Conservation (phyloP, 2,329 filamentous ascomycete genomes). For the Zymoseptoria ardabiliae region DNA sequence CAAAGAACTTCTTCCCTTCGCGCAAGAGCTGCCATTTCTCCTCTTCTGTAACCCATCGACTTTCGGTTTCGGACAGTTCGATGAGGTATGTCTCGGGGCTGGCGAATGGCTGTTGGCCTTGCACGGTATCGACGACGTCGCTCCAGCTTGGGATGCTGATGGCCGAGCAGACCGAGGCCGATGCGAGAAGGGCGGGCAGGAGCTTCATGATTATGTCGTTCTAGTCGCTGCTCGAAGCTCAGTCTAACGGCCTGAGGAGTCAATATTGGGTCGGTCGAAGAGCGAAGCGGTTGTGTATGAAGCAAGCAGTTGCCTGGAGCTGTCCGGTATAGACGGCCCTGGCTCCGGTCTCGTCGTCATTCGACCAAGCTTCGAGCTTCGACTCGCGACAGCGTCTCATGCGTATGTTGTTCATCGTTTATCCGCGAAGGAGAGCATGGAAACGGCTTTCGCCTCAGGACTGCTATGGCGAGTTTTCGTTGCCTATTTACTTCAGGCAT, state of each 20-base stretch:
- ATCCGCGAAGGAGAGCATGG: not conserved
- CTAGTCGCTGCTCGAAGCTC: not conserved
- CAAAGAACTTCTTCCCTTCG: conserved; percentile 82
- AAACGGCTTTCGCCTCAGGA: not conserved
- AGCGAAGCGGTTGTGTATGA: not conserved
- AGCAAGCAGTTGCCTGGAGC: not conserved
- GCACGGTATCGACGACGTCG: conserved; percentile 15
- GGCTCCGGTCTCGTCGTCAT: not conserved
- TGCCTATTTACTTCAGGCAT: too few species aligned
- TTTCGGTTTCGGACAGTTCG: conserved; percentile 76
- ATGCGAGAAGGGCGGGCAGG: conserved; percentile 15
- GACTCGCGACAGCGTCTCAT: not conserved
- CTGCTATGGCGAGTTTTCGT: too few species aligned
- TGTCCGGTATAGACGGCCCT: not conserved
- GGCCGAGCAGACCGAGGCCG: conserved; percentile 16
- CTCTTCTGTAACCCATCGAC: conserved; percentile 82
- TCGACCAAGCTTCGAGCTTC: too few species aligned
- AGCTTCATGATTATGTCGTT: conserved; percentile 17
- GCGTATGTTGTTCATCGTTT: not conserved
- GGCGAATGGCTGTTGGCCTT: conserved; percentile 23
- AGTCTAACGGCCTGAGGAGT: not conserved
- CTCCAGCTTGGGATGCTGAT: conserved; percentile 16
- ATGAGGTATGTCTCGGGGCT: conserved; percentile 59
- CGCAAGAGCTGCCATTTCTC: conserved; percentile 88
- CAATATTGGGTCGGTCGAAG: not conserved